phyloP scores from a whole-genome alignment of 176 grass and related monocot genomes.

The Dendrocalamus sinicus region DNA sequence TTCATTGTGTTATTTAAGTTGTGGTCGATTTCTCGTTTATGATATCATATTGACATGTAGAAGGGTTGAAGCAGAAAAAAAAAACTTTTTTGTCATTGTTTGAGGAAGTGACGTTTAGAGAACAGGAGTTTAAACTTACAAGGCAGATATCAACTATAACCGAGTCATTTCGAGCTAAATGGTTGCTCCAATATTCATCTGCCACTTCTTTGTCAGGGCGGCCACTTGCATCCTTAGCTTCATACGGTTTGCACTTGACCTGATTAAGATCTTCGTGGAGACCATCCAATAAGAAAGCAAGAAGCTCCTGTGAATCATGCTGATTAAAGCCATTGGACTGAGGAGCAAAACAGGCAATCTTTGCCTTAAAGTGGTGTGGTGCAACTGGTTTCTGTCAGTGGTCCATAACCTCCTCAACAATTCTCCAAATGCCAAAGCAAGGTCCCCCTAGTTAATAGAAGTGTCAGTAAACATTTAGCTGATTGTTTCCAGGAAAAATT shows the following conservation, averaged over 20 bases:
- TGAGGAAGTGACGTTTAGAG: neutral
- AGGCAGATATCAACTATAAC: constrained; percentile 94
- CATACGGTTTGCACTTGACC: constrained; percentile 91
- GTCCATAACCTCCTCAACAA: constrained; percentile 80
- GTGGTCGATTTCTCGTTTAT: neutral
- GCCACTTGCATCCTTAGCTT: constrained; percentile 84
- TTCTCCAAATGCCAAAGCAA: constrained; percentile 97
- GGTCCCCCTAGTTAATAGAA: constrained; percentile 75
- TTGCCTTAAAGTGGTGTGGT: constrained; percentile 69
- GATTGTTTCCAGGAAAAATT: neutral
- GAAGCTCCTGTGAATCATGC: constrained; percentile 99
- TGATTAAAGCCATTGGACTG: constrained; percentile 96
- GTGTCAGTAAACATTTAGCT: constrained; percentile 30
- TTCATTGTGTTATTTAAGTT: neutral
- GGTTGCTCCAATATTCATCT: constrained; percentile 95
- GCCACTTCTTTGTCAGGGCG: constrained; percentile 86
- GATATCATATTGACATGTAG: constrained; percentile 11
- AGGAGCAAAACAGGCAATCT: constrained; percentile 89
- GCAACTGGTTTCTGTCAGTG: constrained; percentile 58
- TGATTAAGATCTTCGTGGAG: constrained; percentile 98
- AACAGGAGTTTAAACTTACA: constrained; percentile 59
- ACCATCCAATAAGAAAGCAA: constrained; percentile 97
- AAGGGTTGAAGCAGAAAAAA: constrained; percentile 10
- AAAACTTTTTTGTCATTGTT: neutral
- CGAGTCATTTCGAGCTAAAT: constrained; percentile 93